These are phyloP conservation scores for Globisporangium splendens DNA, from an alignment of 352 stramenopile species.

Conservation along the genomic window DNA sequence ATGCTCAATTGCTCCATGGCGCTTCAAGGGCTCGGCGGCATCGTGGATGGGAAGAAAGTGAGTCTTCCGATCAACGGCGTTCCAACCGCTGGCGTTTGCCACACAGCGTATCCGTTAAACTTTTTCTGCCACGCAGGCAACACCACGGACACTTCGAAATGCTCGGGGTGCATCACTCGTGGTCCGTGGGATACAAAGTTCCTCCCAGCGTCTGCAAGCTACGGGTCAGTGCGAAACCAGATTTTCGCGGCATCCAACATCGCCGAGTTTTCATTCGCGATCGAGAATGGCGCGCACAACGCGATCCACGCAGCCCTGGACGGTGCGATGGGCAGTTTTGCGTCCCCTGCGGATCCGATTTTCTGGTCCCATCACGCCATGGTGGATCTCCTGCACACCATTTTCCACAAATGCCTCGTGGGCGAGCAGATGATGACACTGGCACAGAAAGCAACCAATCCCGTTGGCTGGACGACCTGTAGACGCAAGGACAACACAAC, in stretches of 20 bases:
- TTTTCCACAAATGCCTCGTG: conserved; percentile 57
- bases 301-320: conserved; percentile 38
- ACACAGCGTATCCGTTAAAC: conserved; percentile 23
- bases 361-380: conserved; percentile 56
- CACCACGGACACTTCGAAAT: conserved; percentile 18
- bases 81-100: conserved; percentile 27
- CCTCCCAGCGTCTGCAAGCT: conserved; percentile 32
- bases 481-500: conserved; percentile 10
- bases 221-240: conserved; percentile 37
- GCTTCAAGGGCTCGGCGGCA: conserved; percentile 41
- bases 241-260: conserved; percentile 41
- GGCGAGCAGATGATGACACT: conserved; percentile 21
- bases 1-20: conserved; percentile 42
- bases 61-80: conserved; percentile 29
- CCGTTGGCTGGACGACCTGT: conserved; percentile 11
- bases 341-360: conserved; percentile 48
- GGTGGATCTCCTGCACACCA: conserved; percentile 44
- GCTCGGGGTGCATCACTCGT: conserved; percentile 36
- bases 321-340: conserved; percentile 41
- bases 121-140: conserved; percentile 45
- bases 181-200: conserved; percentile 15
- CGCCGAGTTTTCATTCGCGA: conserved; percentile 7
- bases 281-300: conserved; percentile 54
- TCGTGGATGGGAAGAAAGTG: conserved; percentile 14
- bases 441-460: conserved; percentile 23